Conservation (phyloP, 306 rosid species). For the Gillenia trifoliata region DNA sequence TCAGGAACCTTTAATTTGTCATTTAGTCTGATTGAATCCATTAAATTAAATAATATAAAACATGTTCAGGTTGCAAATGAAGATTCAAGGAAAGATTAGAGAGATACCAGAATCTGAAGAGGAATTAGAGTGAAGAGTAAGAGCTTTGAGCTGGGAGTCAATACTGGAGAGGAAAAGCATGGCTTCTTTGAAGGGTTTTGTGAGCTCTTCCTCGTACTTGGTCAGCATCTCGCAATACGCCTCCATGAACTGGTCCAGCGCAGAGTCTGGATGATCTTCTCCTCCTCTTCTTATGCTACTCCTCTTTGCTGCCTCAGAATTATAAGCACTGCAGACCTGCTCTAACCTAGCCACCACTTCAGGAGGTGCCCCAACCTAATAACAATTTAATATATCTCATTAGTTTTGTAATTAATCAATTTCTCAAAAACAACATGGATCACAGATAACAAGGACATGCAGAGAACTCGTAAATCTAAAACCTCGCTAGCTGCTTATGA, state of each 20-base stretch:
- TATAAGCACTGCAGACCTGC: constrained; percentile 7
- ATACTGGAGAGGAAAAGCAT: constrained; percentile 39
- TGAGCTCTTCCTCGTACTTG: constrained; percentile 47
- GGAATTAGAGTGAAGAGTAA: neutral
- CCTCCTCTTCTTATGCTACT: neutral
- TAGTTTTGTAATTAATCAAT: neutral
- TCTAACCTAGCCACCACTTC: constrained; percentile 41
- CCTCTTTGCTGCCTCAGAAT: constrained; percentile 1
- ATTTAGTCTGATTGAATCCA: neutral
- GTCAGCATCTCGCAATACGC: constrained; percentile 52
- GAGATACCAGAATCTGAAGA: constrained; percentile 21
- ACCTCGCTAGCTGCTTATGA: neutral
- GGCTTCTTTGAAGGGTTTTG: constrained; percentile 46
- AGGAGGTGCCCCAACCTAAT: constrained; percentile 43
- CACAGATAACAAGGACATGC: neutral
- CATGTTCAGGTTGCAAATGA: neutral
- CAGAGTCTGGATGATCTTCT: constrained; percentile 27
- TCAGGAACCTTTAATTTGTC: neutral
- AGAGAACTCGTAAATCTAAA: neutral
- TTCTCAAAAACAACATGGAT: neutral
- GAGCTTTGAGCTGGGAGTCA: constrained; percentile 34
- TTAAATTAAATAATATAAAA: no score
- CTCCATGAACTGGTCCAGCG: constrained; percentile 54
- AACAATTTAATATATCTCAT: neutral
- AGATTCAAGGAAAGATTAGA: neutral